These are phyloP conservation scores for Kwoniella heveanensis DNA, from an alignment of 768 basidiomycete genomes.

Conservation along the genomic window DNA sequence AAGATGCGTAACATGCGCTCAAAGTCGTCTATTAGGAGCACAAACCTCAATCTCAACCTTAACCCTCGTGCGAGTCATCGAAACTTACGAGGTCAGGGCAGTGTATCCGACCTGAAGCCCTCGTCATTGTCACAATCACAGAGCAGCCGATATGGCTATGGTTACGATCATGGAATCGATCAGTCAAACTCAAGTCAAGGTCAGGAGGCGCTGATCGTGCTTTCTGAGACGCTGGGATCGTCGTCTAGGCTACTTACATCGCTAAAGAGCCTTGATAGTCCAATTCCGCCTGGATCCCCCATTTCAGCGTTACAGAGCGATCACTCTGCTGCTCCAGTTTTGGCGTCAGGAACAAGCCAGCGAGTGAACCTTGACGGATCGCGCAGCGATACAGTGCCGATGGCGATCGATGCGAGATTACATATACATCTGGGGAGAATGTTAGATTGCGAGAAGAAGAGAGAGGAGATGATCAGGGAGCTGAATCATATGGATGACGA, in stretches of 20 bases:
- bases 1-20: background rate
- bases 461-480: constrained; percentile 26
- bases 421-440: constrained; percentile 23
- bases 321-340: too few species aligned
- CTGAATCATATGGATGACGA: constrained; percentile 13
- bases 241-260: constrained; percentile 8
- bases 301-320: too few species aligned
- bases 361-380: background rate
- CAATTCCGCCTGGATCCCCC: too few species aligned
- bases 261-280: background rate
- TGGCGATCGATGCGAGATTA: background rate
- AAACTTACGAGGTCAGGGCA: background rate
- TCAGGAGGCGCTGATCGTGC: constrained; percentile 8
- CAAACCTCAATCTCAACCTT: background rate
- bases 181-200: background rate
- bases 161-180: background rate
- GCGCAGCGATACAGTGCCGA: background rate
- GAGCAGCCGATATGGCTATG: too few species aligned
- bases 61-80: too few species aligned
- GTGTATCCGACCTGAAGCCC: background rate
- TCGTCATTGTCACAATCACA: background rate
- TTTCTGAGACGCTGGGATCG: constrained; percentile 6
- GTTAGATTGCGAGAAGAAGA: constrained; percentile 14
- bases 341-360: background rate
- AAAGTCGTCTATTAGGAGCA: background rate